Evolutionary conservation across 495 filamentous ascomycete species (phyloP).

Genomic region (Penicillium samsonianum): DNA sequence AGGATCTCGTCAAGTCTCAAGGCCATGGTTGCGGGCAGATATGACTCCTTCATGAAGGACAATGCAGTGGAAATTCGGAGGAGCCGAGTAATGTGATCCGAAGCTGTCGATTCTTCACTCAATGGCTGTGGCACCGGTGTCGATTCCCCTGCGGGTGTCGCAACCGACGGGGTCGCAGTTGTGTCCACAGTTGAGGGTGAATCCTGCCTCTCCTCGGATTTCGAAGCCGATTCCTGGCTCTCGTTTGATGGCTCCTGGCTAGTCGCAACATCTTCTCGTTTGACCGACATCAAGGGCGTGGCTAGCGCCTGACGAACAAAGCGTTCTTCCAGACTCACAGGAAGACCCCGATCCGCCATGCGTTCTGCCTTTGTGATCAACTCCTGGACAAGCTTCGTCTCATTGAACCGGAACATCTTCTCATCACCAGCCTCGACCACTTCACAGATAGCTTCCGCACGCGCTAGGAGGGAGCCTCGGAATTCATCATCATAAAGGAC

Average conservation of each 20-base stretch:
- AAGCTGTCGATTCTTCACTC: conserved; percentile 33
- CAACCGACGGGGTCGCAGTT: conserved; percentile 40
- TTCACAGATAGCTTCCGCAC: conserved; percentile 72
- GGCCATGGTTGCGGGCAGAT: conserved; percentile 59
- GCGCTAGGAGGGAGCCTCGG: conserved; percentile 42
- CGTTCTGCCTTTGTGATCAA: conserved; percentile 69
- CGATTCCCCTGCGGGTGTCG: conserved; percentile 45
- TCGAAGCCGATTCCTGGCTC: conserved; percentile 24
- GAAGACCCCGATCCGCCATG: conserved; percentile 66
- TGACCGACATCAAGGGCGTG: conserved; percentile 67
- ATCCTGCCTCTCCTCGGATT: conserved; percentile 33
- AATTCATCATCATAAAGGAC: conserved; percentile 54
- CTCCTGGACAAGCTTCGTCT: conserved; percentile 65
- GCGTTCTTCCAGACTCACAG: conserved; percentile 80
- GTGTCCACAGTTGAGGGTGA: conserved; percentile 41
- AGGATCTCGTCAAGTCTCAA: conserved; percentile 52
- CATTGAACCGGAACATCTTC: conserved; percentile 74
- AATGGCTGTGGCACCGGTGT: conserved; percentile 34
- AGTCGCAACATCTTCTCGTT: conserved; percentile 43
- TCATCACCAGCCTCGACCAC: conserved; percentile 79
- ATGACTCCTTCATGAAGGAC: conserved; percentile 73
- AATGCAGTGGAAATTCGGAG: conserved; percentile 75
- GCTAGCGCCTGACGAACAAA: conserved; percentile 77
- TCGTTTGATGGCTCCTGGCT: conserved; percentile 17
- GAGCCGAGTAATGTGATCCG: conserved; percentile 56